These are phyloP conservation scores for Linanthus parryae DNA, from an alignment of 148 eudicot species.

Conservation along the genomic window DNA sequence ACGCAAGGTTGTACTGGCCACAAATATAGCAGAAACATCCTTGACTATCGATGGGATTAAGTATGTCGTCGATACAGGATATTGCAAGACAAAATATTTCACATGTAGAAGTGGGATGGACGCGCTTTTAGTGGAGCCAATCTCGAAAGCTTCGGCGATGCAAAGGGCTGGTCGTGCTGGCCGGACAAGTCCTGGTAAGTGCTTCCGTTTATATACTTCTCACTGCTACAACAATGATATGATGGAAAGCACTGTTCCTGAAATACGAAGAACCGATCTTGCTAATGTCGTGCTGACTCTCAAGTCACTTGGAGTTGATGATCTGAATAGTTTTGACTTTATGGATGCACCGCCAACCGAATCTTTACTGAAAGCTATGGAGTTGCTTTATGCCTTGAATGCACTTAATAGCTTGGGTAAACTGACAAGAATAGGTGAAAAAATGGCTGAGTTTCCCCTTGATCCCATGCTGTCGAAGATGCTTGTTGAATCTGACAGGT, in stretches of 20 bases:
- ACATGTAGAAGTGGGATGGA: slow-evolving; percentile 44
- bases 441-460: slow-evolving; percentile 93
- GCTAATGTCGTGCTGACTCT: slow-evolving; percentile 45
- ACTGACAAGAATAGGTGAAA: slow-evolving; percentile 78
- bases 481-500: slow-evolving; percentile 80
- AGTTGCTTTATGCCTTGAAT: slow-evolving; percentile 33
- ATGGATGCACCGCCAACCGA: slow-evolving; percentile 53
- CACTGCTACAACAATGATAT: slow-evolving; percentile 61
- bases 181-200: slow-evolving; percentile 83
- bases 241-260: slow-evolving; percentile 58
- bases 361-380: slow-evolving; percentile 37
- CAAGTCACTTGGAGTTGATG: slow-evolving; percentile 41
- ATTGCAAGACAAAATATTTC: slow-evolving; percentile 35
- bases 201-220: slow-evolving; percentile 67
- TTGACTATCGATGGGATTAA: slow-evolving; percentile 81
- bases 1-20: slow-evolving; percentile 81
- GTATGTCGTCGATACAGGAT: slow-evolving; percentile 54
- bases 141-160: slow-evolving; percentile 87
- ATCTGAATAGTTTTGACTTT: slow-evolving; percentile 39
- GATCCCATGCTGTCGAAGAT: slow-evolving; percentile 85
- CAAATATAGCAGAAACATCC: slow-evolving; percentile 89
- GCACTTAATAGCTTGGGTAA: slow-evolving; percentile 60
- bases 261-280: slow-evolving; percentile 44
- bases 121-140: slow-evolving; percentile 60
- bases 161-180: slow-evolving; percentile 92